These are phyloP conservation scores for Akanthomyces muscarius DNA, from an alignment of 2,329 filamentous ascomycete species.

Conservation along the genomic window DNA sequence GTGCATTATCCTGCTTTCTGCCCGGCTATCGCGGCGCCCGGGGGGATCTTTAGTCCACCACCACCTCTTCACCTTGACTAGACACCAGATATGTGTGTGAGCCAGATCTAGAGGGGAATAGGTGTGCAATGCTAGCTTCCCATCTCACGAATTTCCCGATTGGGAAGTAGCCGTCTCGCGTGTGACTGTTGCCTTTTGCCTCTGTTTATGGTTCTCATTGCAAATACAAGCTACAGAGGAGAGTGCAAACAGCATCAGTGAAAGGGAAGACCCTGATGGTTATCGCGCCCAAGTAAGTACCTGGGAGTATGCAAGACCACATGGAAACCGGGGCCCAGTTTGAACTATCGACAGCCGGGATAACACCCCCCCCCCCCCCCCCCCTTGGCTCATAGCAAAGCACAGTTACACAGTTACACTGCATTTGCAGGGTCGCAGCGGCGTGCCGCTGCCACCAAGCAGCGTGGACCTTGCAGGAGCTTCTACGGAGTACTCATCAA, in stretches of 20 bases:
- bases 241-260: background rate
- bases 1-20: background rate
- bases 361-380: no score
- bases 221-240: background rate
- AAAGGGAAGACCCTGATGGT: background rate
- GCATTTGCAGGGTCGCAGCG: background rate
- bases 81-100: background rate
- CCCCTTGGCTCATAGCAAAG: background rate
- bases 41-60: background rate
- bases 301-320: background rate
- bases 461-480: background rate
- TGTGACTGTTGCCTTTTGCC: background rate
- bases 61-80: background rate
- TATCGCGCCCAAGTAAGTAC: background rate
- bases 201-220: background rate
- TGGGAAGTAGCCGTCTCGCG: background rate
- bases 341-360: background rate
- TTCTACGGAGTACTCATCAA: background rate
- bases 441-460: slow-evolving; percentile 2
- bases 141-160: background rate
- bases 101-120: background rate
- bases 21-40: slow-evolving; percentile 2
- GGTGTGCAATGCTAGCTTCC: background rate
- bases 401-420: background rate
- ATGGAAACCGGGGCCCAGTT: background rate